Percentiles rank a stretch among this genome's conserved stretches.
These are phyloP conservation scores for Chytridiales sp. DNA, from an alignment of 371 early-diverging fungal species.

Conservation along the genomic window DNA sequence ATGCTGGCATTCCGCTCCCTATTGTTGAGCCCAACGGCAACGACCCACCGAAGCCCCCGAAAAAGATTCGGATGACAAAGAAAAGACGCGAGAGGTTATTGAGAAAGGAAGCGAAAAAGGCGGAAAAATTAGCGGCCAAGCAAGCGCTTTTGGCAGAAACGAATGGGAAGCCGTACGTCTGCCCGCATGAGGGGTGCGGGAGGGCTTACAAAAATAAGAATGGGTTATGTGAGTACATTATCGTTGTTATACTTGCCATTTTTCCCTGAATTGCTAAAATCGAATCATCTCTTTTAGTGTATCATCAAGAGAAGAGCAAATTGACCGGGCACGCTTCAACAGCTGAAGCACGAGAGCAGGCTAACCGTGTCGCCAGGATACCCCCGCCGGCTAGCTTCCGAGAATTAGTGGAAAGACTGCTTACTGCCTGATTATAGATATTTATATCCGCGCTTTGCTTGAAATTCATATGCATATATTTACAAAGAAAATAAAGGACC, in stretches of 20 bases:
- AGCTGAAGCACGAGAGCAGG: no score
- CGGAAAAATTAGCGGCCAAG: constrained; percentile 2
- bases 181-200: constrained; percentile 24
- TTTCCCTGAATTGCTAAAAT: not conserved
- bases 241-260: not conserved
- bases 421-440: no score
- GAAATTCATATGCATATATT: no score
- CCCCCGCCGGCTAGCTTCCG: no score
- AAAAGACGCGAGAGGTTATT: not conserved
- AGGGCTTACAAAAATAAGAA: constrained; percentile 30
- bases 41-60: not conserved
- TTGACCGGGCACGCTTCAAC: constrained; percentile 12
- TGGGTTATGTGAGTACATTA: constrained; percentile 20
- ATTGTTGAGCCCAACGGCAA: not conserved
- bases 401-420: no score
- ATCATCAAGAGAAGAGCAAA: constrained; percentile 20
- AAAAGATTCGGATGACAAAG: not conserved
- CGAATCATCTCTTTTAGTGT: constrained; percentile 8
- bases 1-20: not conserved
- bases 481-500: no score
- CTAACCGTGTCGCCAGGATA: no score
- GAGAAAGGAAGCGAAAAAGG: not conserved
- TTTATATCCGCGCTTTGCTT: no score
- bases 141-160: not conserved
- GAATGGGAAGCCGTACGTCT: constrained; percentile 20